Conservation (phyloP, 768 basidiomycete species). For the Candolleomyces aberdarensis region DNA sequence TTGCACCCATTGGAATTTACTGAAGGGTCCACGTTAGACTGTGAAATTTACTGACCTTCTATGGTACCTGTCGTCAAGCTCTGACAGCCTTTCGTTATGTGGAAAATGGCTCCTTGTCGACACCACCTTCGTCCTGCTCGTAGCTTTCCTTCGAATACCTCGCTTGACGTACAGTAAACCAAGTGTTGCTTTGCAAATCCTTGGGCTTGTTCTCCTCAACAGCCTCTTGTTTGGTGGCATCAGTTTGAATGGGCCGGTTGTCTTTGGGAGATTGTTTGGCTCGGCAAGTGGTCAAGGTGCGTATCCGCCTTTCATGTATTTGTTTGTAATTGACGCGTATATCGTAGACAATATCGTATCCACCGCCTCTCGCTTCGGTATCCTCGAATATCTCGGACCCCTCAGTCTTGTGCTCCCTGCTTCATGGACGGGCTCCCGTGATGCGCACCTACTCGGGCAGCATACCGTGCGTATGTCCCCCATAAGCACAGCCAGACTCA, state of each 20-base stretch:
- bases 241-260: conserved; percentile 42
- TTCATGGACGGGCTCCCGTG: conserved; percentile 35
- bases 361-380: conserved; percentile 41
- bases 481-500: conserved; percentile 88
- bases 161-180: conserved; percentile 66
- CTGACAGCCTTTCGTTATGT: conserved; percentile 41
- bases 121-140: conserved; percentile 52
- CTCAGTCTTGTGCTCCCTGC: conserved; percentile 49
- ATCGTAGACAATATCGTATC: conserved; percentile 33
- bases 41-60: conserved; percentile 74
- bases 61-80: conserved; percentile 47
- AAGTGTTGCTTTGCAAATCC: conserved; percentile 60
- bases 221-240: conserved; percentile 73
- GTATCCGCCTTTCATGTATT: not conserved
- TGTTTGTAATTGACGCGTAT: not conserved
- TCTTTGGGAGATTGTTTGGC: conserved; percentile 21
- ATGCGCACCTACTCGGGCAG: conserved; percentile 73
- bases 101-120: conserved; percentile 76
- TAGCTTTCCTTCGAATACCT: conserved; percentile 70
- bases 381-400: conserved; percentile 48
- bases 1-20: not conserved
- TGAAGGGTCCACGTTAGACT: conserved; percentile 42
- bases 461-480: conserved; percentile 93
- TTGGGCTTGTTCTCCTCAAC: conserved; percentile 59
- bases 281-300: conserved; percentile 14